A percentile compares a stretch with the other conserved stretches of the same genome.
These are phyloP conservation scores for Rhytidhysteron rufulum DNA, from an alignment of 2,329 filamentous ascomycete species.

Conservation along the genomic window DNA sequence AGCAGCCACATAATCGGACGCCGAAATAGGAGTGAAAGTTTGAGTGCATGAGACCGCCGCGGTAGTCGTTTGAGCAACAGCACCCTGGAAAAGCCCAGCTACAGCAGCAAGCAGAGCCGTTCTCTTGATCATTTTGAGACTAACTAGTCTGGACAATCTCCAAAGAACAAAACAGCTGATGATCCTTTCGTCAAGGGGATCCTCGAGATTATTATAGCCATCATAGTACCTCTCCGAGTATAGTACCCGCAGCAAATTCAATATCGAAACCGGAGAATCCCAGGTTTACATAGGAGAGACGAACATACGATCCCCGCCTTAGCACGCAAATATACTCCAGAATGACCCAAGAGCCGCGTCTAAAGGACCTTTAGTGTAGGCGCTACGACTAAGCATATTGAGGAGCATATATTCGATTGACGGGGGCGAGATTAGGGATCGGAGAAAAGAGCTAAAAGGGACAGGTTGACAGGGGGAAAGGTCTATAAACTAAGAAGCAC, in stretches of 20 bases:
- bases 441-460: not conserved
- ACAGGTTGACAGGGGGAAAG: not conserved
- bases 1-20: slow-evolving; percentile 44
- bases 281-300: not conserved
- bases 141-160: not conserved
- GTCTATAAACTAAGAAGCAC: not conserved
- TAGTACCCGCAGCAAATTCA: not conserved
- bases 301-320: not conserved
- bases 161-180: not conserved
- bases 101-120: slow-evolving; percentile 7
- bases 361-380: not conserved
- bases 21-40: slow-evolving; percentile 45
- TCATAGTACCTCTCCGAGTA: not conserved
- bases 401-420: not conserved
- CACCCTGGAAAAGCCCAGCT: slow-evolving; percentile 9
- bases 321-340: not conserved
- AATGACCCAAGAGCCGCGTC: not conserved
- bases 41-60: slow-evolving; percentile 32
- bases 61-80: slow-evolving; percentile 7
- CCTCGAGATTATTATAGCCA: not conserved
- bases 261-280: not conserved
- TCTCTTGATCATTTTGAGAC: slow-evolving; percentile 7
- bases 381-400: not conserved
- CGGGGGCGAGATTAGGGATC: not conserved
- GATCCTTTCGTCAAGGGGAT: not conserved